Conservation (phyloP, 2,329 filamentous ascomycete species). For the Microcyclospora tardicrescens region DNA sequence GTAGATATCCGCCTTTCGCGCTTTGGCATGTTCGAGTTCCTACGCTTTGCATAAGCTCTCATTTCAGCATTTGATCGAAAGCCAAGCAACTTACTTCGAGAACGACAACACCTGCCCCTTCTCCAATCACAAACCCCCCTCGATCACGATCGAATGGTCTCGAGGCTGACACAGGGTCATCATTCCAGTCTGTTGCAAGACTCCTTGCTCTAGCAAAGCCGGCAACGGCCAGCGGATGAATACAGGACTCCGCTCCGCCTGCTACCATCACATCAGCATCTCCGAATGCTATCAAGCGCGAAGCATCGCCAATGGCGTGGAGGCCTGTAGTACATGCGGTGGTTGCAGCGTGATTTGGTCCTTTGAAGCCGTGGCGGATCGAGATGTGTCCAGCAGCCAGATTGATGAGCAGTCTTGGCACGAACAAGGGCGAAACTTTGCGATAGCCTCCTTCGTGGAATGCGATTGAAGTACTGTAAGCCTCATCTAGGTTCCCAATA, state of each 20-base stretch:
- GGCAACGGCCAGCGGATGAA: slow-evolving; percentile 84
- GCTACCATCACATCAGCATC: slow-evolving; percentile 93
- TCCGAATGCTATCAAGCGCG: slow-evolving; percentile 79
- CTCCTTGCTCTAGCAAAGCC: slow-evolving; percentile 84
- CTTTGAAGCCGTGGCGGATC: slow-evolving; percentile 78
- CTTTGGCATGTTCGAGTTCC: slow-evolving; percentile 75
- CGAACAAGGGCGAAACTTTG: slow-evolving; percentile 86
- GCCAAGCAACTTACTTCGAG: slow-evolving; percentile 47
- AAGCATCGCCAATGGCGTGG: slow-evolving; percentile 86
- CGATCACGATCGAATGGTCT: slow-evolving; percentile 75
- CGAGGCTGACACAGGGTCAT: slow-evolving; percentile 56
- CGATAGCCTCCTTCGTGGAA: slow-evolving; percentile 71
- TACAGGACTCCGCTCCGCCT: slow-evolving; percentile 89
- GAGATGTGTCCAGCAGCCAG: slow-evolving; percentile 88
- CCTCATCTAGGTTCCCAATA: slow-evolving; percentile 85
- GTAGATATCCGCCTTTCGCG: slow-evolving; percentile 68
- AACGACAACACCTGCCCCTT: slow-evolving; percentile 78
- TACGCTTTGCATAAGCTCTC: slow-evolving; percentile 16
- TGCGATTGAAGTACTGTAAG: slow-evolving; percentile 69
- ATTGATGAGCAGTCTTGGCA: slow-evolving; percentile 87
- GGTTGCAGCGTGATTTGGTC: slow-evolving; percentile 83
- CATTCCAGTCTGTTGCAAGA: slow-evolving; percentile 68
- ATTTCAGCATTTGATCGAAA: not conserved
- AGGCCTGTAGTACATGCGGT: slow-evolving; percentile 95
- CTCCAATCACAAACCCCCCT: slow-evolving; percentile 80